Percentiles rank a stretch among this genome's conserved stretches.
These are phyloP conservation scores for Zoysia matrella DNA, from an alignment of 202 grass and related monocot genomes.

Conservation along the genomic window DNA sequence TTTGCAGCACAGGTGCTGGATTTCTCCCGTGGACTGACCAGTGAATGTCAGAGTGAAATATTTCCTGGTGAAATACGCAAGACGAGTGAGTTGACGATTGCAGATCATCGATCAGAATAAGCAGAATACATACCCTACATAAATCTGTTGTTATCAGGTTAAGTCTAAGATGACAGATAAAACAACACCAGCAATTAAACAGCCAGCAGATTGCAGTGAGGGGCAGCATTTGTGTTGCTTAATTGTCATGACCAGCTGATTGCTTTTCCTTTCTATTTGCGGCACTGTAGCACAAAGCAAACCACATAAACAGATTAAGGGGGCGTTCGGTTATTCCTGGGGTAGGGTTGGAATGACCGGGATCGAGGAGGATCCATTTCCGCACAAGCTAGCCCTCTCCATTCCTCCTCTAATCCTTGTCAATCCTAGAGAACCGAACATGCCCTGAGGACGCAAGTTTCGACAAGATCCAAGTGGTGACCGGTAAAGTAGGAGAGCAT, in stretches of 20 bases:
- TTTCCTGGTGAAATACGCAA: slow-evolving; percentile 19
- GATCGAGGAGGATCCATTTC: no score
- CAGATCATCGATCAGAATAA: slow-evolving; percentile 17
- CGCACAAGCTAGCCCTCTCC: no score
- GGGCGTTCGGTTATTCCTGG: no score
- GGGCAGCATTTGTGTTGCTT: not conserved
- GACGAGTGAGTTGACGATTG: not conserved
- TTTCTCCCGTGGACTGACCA: slow-evolving; percentile 10
- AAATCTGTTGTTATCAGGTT: not conserved
- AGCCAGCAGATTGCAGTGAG: not conserved
- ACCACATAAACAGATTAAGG: slow-evolving; percentile 3
- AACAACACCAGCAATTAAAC: not conserved
- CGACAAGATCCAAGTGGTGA: slow-evolving; percentile 7
- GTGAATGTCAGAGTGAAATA: slow-evolving; percentile 28
- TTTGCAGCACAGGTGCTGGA: slow-evolving; percentile 24
- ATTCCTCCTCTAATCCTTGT: no score
- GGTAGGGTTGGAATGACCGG: no score
- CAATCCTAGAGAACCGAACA: no score
- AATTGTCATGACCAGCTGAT: not conserved
- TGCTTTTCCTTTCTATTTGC: slow-evolving; percentile 29
- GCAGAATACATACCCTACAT: not conserved
- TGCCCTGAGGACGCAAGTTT: not conserved
- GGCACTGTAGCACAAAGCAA: not conserved
- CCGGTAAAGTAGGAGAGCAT: not conserved
- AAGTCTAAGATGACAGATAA: not conserved